Percentiles rank a stretch among this genome's conserved stretches.
These are phyloP conservation scores for Meyerozyma carpophila DNA, from an alignment of 1,139 yeast species.

Conservation along the genomic window DNA sequence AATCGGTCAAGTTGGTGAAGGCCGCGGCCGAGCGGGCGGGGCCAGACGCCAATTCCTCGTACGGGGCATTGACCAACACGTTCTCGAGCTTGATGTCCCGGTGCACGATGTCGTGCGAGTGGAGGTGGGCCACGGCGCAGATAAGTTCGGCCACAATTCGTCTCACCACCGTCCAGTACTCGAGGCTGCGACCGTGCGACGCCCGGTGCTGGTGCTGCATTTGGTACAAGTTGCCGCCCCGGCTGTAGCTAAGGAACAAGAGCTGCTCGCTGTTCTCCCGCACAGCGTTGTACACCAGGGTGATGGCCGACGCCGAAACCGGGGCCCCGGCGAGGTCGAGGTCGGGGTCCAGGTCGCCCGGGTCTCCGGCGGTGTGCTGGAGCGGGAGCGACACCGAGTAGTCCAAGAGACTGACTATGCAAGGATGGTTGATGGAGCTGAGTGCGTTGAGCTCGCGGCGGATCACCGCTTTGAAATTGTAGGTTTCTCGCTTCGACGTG, in stretches of 20 bases:
- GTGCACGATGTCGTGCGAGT: slow-evolving; percentile 63
- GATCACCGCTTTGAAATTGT: slow-evolving; percentile 59
- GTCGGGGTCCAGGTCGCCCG: slow-evolving; percentile 16
- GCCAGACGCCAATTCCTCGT: slow-evolving; percentile 20
- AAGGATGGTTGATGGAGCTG: slow-evolving; percentile 38
- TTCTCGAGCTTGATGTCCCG: slow-evolving; percentile 88
- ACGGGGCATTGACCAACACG: slow-evolving; percentile 45
- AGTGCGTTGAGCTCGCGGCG: slow-evolving; percentile 72
- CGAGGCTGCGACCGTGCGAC: slow-evolving; percentile 21
- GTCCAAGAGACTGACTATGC: slow-evolving; percentile 31
- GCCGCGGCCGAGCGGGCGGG: slow-evolving; percentile 15
- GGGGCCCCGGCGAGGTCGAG: slow-evolving; percentile 2
- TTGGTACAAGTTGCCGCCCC: slow-evolving; percentile 79
- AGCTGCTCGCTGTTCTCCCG: slow-evolving; percentile 12
- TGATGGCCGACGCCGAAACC: background rate
- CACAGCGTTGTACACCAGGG: slow-evolving; percentile 1
- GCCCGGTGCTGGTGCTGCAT: slow-evolving; percentile 33
- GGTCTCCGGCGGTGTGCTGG: slow-evolving; percentile 13
- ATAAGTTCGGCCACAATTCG: slow-evolving; percentile 67
- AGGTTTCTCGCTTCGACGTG: slow-evolving; percentile 20
- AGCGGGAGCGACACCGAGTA: slow-evolving; percentile 13
- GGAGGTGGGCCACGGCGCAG: slow-evolving; percentile 69
- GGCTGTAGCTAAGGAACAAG: slow-evolving; percentile 69
- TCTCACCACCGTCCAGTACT: slow-evolving; percentile 43
- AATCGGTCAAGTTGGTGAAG: slow-evolving; percentile 70